Evolutionary conservation across 371 early-diverging fungal genomes (phyloP).

Genomic region (Fennellomyces sp.): DNA sequence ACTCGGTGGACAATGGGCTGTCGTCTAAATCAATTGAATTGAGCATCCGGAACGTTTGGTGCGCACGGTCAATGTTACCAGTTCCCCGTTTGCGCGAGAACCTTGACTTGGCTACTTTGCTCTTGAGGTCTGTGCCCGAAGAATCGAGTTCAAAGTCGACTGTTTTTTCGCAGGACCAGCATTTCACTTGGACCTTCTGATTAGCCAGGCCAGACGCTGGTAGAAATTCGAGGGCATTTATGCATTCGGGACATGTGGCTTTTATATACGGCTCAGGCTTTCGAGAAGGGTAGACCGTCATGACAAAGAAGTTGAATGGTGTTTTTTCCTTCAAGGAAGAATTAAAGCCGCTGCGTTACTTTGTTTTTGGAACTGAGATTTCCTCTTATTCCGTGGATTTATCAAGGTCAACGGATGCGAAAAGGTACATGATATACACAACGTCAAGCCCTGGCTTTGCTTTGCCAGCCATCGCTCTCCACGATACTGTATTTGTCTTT

Average conservation of each 20-base stretch:
- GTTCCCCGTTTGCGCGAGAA: constrained; percentile 51
- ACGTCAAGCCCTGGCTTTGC: no score
- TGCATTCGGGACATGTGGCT: constrained; percentile 42
- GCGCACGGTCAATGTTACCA: constrained; percentile 25
- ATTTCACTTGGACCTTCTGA: constrained; percentile 46
- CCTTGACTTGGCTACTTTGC: constrained; percentile 19
- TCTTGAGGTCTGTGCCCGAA: constrained; percentile 34
- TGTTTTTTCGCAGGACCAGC: constrained; percentile 55
- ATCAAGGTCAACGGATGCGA: no score
- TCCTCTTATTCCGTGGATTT: no score
- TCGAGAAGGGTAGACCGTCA: constrained; percentile 33
- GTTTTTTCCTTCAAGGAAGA: no score
- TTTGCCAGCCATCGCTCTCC: constrained; percentile 13
- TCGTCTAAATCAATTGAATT: constrained; percentile 53
- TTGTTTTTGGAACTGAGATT: no score
- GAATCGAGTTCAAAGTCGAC: constrained; percentile 52
- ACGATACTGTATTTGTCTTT: constrained; percentile 76
- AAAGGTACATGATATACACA: no score
- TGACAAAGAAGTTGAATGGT: no score
- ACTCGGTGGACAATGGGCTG: constrained; percentile 76
- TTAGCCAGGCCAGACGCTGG: constrained; percentile 25
- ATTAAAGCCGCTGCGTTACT: no score
- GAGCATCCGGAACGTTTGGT: not conserved
- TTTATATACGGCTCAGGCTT: constrained; percentile 55
- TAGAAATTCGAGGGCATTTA: constrained; percentile 40